These are phyloP conservation scores for Panicum hallii DNA, from an alignment of 202 grass and related monocot genomes.

Conservation along the genomic window DNA sequence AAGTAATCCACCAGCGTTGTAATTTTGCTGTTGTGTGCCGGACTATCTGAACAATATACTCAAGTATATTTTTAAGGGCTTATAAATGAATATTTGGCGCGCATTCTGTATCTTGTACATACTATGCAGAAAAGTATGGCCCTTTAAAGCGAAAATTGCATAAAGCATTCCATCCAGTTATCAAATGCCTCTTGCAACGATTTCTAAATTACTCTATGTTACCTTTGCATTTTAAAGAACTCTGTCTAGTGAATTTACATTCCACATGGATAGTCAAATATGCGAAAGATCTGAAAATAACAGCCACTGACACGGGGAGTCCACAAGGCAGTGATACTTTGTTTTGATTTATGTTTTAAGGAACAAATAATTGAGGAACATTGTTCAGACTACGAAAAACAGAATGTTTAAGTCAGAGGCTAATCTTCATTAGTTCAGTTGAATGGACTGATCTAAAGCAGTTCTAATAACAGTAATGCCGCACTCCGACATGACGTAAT, in stretches of 20 bases:
- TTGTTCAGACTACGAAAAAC: not conserved
- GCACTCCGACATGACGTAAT: not conserved
- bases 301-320: not conserved
- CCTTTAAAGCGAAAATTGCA: not conserved
- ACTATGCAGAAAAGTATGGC: not conserved
- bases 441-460: not conserved
- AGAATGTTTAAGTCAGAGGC: not conserved
- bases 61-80: not conserved
- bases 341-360: not conserved
- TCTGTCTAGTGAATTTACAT: not conserved
- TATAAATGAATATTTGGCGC: not conserved
- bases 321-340: not conserved
- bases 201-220: not conserved
- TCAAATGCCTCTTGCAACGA: not conserved
- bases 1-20: not conserved
- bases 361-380: not conserved
- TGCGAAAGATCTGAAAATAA: not conserved
- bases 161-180: not conserved
- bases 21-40: not conserved
- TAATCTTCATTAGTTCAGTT: not conserved
- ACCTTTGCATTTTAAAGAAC: not conserved
- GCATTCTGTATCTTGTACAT: not conserved
- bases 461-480: not conserved
- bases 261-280: not conserved
- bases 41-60: not conserved